These are phyloP conservation scores for Torulaspora globosa DNA, from an alignment of 1,139 yeast genomes.

Conservation along the genomic window DNA sequence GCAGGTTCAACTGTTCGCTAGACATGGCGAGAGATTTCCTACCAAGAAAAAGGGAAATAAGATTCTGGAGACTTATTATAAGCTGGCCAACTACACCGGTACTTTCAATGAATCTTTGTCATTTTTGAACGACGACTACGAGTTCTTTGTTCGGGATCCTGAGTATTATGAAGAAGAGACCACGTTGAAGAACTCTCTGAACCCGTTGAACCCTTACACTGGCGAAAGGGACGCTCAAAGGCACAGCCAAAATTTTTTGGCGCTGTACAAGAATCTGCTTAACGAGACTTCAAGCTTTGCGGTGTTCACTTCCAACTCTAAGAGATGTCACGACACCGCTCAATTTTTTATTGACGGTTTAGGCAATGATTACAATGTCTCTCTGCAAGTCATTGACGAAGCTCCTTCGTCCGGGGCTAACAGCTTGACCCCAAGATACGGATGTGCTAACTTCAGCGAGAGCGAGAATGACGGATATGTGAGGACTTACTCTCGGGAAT, in stretches of 20 bases:
- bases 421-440: conserved; percentile 39
- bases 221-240: conserved; percentile 29
- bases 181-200: conserved; percentile 14
- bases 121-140: conserved; percentile 40
- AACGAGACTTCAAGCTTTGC: conserved; percentile 17
- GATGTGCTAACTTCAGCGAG: conserved; percentile 35
- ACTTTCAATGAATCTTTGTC: conserved; percentile 37
- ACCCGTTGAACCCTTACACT: conserved; percentile 20
- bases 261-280: conserved; percentile 19
- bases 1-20: conserved; percentile 57
- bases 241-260: conserved; percentile 20
- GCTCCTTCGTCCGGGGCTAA: conserved; percentile 40
- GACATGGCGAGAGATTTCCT: conserved; percentile 79
- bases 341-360: conserved; percentile 15
- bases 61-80: conserved; percentile 21
- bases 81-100: conserved; percentile 28
- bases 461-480: conserved; percentile 24
- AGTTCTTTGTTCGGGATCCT: conserved; percentile 30
- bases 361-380: conserved; percentile 16
- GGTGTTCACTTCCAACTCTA: conserved; percentile 24
- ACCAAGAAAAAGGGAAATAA: conserved; percentile 35
- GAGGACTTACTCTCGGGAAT: conserved; percentile 27
- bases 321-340: conserved; percentile 29
- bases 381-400: conserved; percentile 36
- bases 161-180: conserved; percentile 32